Base-by-base conservation (phyloP, 345 rosid genomes). In the Gossypium arboreum region DNA sequence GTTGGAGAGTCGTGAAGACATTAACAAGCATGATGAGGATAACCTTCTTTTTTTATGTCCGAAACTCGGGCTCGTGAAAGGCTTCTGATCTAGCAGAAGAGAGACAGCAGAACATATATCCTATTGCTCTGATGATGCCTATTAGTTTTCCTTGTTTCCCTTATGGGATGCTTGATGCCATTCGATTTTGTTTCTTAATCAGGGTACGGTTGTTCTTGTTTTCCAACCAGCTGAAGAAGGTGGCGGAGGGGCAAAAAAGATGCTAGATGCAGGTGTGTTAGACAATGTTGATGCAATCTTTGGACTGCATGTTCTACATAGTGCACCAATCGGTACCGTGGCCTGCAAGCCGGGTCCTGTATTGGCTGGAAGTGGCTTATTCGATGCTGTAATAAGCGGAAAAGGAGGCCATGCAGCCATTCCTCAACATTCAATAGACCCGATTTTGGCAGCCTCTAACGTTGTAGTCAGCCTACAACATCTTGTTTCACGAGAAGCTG, bases 221-320 rank as follows among this genome's bases (percentile, higher is more conserved):
- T 95, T 95, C 69, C 99, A 95, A 83, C 99, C 98, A 48, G 98
- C 92, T 55, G 98, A 95, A 85, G 99, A 95, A 88, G 97, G 94
- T 60, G 83, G 87, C 15, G 96, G 90, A 24, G 98, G 97, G 44
- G 98, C 98, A 12, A 88, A 85, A 84, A 77, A 74, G 65, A 84
- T 95, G 80, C 66, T 89, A 29, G 91, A 89, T 44, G 86, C 78
- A n/a, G 98, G 98, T 64, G 90, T 85, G 13, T 76, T 95, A 52
- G 85, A 90, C 63, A 84, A 88, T 60, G 90, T 95, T 52, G 81
- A 85, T 27, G 97, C 91, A 41, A 93, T 93, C 79, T 93, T 88
- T 63, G 98, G 97, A 6, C 75, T 90, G 27, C 98, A 91, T 77
- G 87, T 92, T 69, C 59, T 80, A 9, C 34, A 72, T 61, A 51